Conservation (phyloP, 106 monocot genomes). For the Apostasia shenzhenica region DNA sequence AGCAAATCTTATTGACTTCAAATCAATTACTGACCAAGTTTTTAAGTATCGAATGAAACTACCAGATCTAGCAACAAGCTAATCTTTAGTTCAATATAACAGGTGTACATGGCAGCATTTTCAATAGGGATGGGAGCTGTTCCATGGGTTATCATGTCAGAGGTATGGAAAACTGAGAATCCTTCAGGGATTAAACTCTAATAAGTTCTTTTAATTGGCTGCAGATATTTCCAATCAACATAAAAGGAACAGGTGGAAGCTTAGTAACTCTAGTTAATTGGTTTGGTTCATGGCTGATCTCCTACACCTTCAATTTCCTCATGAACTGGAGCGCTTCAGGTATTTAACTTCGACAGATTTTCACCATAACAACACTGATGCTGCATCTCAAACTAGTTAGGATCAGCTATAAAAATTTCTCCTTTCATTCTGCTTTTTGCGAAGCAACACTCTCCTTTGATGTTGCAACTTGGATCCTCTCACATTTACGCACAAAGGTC, state of each 20-base stretch:
- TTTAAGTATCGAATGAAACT: too few relatives aligned
- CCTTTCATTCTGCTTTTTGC: too few relatives aligned
- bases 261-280: conserved; percentile 64
- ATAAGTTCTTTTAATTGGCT: not conserved
- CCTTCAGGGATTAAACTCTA: conserved; percentile 4
- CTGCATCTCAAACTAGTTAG: too few relatives aligned
- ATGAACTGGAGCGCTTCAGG: conserved; percentile 70
- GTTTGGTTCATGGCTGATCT: conserved; percentile 53
- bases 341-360: conserved; percentile 1
- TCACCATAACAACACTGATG: not conserved
- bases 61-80: not conserved
- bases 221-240: conserved; percentile 46
- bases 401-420: too few relatives aligned
- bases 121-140: conserved; percentile 84
- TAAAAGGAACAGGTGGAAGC: conserved; percentile 62
- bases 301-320: conserved; percentile 69
- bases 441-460: too few relatives aligned
- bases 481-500: too few relatives aligned
- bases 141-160: conserved; percentile 98
- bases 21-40: too few relatives aligned
- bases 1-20: too few relatives aligned
- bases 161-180: conserved; percentile 32
- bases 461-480: too few relatives aligned
- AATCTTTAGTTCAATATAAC: conserved; percentile 4
- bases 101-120: conserved; percentile 55